Evolutionary conservation across 202 grass and related monocot genomes (phyloP), one percentile per base, ranked within the genome.

Genomic region (Bolboschoenoplectus hybrid): DNA sequence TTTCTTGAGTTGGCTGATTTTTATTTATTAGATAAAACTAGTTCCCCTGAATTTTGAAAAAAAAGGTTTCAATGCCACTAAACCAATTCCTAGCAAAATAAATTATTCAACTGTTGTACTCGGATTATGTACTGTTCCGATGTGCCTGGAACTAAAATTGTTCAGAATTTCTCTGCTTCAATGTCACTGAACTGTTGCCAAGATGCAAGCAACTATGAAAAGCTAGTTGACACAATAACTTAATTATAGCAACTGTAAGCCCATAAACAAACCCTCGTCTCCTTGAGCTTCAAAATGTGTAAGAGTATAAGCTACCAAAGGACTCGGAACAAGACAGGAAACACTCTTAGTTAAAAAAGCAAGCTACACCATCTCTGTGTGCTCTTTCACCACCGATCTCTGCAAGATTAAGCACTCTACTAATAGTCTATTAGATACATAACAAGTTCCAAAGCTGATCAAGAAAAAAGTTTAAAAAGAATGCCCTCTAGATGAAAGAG

Each of bases 401-500:
- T 47, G 68, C 49, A 72, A 45, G 16, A 72, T 46, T 41, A 47
- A 19, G 13, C 16, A 72, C 43, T 46, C 68, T 47, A 67, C 65
- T 16, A 6, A 12, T 14, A 72, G 6, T 45, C 41, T 43, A 9
- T 17, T 40, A 9, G 44, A 73, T 26, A 73, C n/a, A 72, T 12
- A 1, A 76, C 49, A 56, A 77, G 10, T 77, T 76, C 56, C 11
- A 77, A 55, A 77, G 10, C 10, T 77, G 38, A 77, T 32, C 17
- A 62, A 36, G 50, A 72, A 7, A 77, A 19, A 16, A 63, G 8
- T 69, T 86, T 60, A 86, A 51, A 79, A 39, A 1, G 63, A 84
- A 52, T 85, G 70, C 41, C 81, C 87, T 44, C 19, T 65, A n/a
- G 68, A 55, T 35, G 87, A 88, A 68, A 88, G 71, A 57, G 57